Evolutionary conservation across 495 filamentous ascomycete genomes (phyloP), one percentile per base, ranked within the genome.

Genomic region (Lepraria neglecta): DNA sequence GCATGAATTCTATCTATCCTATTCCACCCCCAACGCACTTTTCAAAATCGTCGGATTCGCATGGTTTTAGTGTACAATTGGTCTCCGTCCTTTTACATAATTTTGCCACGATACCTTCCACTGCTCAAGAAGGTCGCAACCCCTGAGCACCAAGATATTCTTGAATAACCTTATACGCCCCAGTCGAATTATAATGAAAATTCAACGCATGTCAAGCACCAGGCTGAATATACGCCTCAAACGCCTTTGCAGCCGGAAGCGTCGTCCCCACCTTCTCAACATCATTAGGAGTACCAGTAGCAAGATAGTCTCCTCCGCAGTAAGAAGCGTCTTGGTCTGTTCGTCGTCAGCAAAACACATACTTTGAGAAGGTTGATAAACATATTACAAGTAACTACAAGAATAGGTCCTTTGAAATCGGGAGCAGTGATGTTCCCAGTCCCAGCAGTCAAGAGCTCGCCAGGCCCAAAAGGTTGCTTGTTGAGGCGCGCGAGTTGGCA

Each of bases 151-250:
- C 65, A 55, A 77, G 59, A 54, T 74, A 76, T 0, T 66, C 66
- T 19, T 76, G 64, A 45, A 72, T 72, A 33, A 68, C 66, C 1
- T 70, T 64, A 60, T 78, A 80, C 4, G 67, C 77, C 30, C 44
- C 77, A 14, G 77, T 76, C 0, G 76, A 69, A 63, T 75, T 76
- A 59, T 79, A 75, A 44, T 82, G 79, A 33, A 81, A 38, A 44
- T 82, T 82, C 17, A 83, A 68, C 2, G 72, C 75, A 66, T 85
- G 81, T 0, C 79, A 81, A n/a, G 77, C 70, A 50, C 76, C 67
- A 3, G 77, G 73, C 7, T 82, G 77, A 6, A 82, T 69, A 52
- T 76, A 71, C 4, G 75, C 68, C 15, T 76, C 66, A 53, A 83
- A 82, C 3, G 60, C 57, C 6, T 61, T 73, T 4, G 76, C 68